Conservation (phyloP, 140 eudicot species). For the Flaveria floridana region DNA sequence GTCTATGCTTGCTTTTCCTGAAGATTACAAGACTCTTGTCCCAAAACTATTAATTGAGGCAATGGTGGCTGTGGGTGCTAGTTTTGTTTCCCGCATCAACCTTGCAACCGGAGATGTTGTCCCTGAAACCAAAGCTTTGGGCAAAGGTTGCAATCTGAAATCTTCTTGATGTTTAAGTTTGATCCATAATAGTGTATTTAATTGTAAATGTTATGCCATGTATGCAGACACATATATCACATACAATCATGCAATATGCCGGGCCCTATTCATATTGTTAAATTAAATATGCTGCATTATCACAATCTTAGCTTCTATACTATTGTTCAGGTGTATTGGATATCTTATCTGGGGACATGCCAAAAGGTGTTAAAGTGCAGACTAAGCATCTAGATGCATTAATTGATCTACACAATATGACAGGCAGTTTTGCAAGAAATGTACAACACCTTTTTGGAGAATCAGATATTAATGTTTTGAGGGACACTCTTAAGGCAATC, state of each 20-base stretch:
- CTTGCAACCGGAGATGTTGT: conserved; percentile 91
- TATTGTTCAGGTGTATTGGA: conserved; percentile 75
- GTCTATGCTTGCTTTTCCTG: conserved; percentile 94
- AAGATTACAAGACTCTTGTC: conserved; percentile 80
- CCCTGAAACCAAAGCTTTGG: conserved; percentile 92
- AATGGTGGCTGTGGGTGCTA: conserved; percentile 71
- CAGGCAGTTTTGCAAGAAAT: conserved; percentile 86
- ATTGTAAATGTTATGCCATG: conserved; percentile 12
- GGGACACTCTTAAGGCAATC: conserved; percentile 77
- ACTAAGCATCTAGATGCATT: conserved; percentile 81
- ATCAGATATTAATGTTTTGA: conserved; percentile 67
- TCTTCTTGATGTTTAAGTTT: conserved; percentile 10
- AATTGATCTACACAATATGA: conserved; percentile 78
- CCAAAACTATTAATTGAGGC: conserved; percentile 80
- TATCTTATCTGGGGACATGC: conserved; percentile 82
- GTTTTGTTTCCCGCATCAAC: conserved; percentile 80
- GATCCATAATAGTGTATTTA: neutral
- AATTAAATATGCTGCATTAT: conserved; percentile 2
- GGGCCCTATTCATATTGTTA: conserved; percentile 2
- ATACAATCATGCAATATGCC: conserved; percentile 25
- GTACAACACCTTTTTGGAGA: conserved; percentile 89
- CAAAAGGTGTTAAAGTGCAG: conserved; percentile 87
- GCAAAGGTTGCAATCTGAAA: conserved; percentile 55
- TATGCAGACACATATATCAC: conserved; percentile 4
- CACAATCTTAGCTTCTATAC: conserved; percentile 19